Conservation (phyloP, 2,329 filamentous ascomycete genomes). For the Aspergillus luchuensis region DNA sequence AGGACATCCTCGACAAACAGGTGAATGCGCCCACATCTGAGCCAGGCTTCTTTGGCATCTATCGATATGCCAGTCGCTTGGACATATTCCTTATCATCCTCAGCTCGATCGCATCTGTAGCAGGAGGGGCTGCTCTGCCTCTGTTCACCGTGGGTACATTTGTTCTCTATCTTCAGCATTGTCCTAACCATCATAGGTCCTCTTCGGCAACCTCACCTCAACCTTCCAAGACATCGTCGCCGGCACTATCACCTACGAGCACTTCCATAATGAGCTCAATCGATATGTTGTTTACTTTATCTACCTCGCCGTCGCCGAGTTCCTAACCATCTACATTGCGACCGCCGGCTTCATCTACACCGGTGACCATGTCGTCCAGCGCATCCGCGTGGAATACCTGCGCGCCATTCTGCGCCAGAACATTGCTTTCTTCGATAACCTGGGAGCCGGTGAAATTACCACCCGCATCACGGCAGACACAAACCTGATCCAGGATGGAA, state of each 20-base stretch:
- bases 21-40: constrained; percentile 63
- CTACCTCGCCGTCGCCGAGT: constrained; percentile 77
- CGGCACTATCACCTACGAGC: constrained; percentile 47
- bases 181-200: constrained; percentile 35
- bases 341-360: constrained; percentile 88
- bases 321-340: constrained; percentile 70
- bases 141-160: constrained; percentile 65
- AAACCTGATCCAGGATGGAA: constrained; percentile 86
- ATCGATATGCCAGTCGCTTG: constrained; percentile 65
- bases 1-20: constrained; percentile 65
- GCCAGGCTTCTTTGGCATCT: constrained; percentile 63
- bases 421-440: constrained; percentile 86
- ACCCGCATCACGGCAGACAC: constrained; percentile 90
- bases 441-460: constrained; percentile 86
- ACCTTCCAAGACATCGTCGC: constrained; percentile 68
- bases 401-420: constrained; percentile 80
- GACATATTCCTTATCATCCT: constrained; percentile 64
- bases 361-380: constrained; percentile 73
- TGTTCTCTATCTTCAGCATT: too few relatives aligned
- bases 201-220: constrained; percentile 74
- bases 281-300: constrained; percentile 75
- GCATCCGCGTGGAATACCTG: constrained; percentile 78
- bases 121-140: constrained; percentile 71
- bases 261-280: constrained; percentile 62
- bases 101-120: constrained; percentile 63